Evolutionary conservation across 495 filamentous ascomycete species (phyloP).

Genomic region (Tuber magnatum): DNA sequence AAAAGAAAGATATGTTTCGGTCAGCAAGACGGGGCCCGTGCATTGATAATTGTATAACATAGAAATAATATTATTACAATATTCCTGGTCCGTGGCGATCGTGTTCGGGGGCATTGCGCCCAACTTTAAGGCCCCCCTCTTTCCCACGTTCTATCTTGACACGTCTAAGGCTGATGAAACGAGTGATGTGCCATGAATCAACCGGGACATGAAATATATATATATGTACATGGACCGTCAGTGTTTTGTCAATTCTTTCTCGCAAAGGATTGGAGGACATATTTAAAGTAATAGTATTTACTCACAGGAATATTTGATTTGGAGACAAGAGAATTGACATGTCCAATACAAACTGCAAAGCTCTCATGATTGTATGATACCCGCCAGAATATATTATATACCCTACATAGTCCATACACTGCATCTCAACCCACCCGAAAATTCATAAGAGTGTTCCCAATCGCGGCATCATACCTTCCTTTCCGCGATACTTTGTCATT

Average conservation of each 20-base stretch:
- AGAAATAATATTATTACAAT: neutral
- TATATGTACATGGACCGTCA: too few relatives aligned
- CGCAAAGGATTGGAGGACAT: neutral
- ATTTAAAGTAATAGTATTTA: too few relatives aligned
- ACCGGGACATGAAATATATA: too few relatives aligned
- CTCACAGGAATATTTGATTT: too few relatives aligned
- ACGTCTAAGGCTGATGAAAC: neutral
- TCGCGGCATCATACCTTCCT: neutral
- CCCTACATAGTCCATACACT: neutral
- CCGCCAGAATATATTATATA: neutral
- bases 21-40: neutral
- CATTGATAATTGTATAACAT: neutral
- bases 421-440: neutral
- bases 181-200: neutral
- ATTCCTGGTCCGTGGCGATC: neutral
- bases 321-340: neutral
- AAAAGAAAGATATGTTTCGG: neutral
- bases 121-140: neutral
- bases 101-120: neutral
- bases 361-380: too few relatives aligned
- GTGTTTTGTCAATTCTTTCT: neutral
- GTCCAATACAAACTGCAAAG: neutral
- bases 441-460: neutral
- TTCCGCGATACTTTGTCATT: neutral
- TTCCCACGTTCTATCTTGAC: neutral